Percentiles rank a stretch among this genome's conserved stretches.
These are phyloP conservation scores for Apophysomyces variabilis DNA, from an alignment of 371 early-diverging fungal species.

Conservation along the genomic window DNA sequence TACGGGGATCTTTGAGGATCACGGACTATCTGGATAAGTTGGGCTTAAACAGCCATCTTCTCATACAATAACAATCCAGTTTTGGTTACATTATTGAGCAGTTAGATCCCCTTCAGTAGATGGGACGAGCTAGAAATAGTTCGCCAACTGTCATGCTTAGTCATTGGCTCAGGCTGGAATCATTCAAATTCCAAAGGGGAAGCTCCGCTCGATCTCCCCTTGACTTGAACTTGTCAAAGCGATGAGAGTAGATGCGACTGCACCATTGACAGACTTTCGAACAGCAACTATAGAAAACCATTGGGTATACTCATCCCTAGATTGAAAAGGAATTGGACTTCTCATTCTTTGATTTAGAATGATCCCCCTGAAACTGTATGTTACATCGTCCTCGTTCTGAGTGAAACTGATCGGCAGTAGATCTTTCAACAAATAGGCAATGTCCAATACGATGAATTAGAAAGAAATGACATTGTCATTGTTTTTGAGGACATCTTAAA, in stretches of 20 bases:
- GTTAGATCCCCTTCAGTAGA: no score
- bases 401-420: slow-evolving; percentile 10
- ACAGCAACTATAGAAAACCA: slow-evolving; percentile 27
- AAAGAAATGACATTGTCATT: slow-evolving; percentile 3
- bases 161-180: no score
- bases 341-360: slow-evolving; percentile 16
- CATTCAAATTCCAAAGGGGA: neutral
- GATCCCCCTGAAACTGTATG: slow-evolving; percentile 30
- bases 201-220: neutral
- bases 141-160: no score
- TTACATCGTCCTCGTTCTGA: neutral
- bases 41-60: no score
- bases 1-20: no score
- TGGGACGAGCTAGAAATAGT: no score
- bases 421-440: slow-evolving; percentile 24
- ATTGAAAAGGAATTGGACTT: neutral
- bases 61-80: no score
- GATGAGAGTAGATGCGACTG: neutral
- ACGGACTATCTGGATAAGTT: no score
- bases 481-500: slow-evolving; percentile 13
- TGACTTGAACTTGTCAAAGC: neutral
- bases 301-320: slow-evolving; percentile 22
- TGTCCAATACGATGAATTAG: neutral
- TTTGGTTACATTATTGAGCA: no score
- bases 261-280: slow-evolving; percentile 21